These are phyloP conservation scores for Corylus heterophylla DNA, from an alignment of 306 rosid genomes.

Conservation along the genomic window DNA sequence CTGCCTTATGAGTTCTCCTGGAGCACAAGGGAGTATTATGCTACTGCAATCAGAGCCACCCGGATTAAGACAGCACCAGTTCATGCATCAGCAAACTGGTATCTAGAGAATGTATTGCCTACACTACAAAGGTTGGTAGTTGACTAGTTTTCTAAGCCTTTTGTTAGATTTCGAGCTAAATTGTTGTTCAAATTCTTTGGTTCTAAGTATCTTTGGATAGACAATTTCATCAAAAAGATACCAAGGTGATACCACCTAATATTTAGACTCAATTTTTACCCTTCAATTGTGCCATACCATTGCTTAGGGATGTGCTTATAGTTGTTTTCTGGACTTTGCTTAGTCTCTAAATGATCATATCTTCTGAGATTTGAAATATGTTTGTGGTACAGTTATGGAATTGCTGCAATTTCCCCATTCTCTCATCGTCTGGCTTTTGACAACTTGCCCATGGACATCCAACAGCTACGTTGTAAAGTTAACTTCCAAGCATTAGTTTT, in stretches of 20 bases:
- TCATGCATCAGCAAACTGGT: conserved; percentile 92
- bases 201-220: neutral
- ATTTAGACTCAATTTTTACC: neutral
- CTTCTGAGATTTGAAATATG: conserved; percentile 20
- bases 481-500: conserved; percentile 86
- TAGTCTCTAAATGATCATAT: neutral
- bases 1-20: conserved; percentile 79
- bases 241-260: neutral
- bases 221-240: neutral
- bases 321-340: neutral
- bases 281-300: neutral
- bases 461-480: conserved; percentile 87
- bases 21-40: conserved; percentile 93
- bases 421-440: conserved; percentile 94
- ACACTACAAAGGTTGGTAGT: conserved; percentile 74
- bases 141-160: conserved; percentile 28
- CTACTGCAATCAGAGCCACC: conserved; percentile 68
- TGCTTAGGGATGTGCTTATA: neutral
- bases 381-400: conserved; percentile 64
- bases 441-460: conserved; percentile 86
- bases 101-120: conserved; percentile 84
- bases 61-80: conserved; percentile 93
- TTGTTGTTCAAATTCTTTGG: conserved; percentile 11
- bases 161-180: conserved; percentile 21
- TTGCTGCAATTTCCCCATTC: conserved; percentile 94